A percentile compares a stretch with the other conserved stretches of the same genome.
Evolutionary conservation across 768 basidiomycete genomes (phyloP).

Genomic region (Suillus brevipes): DNA sequence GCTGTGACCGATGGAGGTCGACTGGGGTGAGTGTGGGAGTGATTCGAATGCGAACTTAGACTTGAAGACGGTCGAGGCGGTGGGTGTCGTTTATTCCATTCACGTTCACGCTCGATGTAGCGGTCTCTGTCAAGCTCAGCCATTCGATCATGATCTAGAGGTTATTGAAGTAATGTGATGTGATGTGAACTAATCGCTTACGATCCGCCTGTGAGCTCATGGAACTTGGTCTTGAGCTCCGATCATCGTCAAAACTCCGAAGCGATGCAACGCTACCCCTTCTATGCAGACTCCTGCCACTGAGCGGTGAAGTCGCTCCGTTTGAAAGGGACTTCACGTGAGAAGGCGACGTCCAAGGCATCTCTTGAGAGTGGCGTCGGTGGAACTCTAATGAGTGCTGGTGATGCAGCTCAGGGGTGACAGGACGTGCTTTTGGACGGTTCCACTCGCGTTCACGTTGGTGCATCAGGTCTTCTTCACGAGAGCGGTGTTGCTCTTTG

Average conservation of each 20-base stretch:
- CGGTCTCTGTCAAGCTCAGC: slow-evolving; percentile 45
- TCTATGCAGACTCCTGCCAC: slow-evolving; percentile 19
- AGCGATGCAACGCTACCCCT: slow-evolving; percentile 43
- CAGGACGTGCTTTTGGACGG: slow-evolving; percentile 29
- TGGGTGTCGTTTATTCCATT: slow-evolving; percentile 52
- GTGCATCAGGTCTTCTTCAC: slow-evolving; percentile 31
- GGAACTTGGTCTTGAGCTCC: slow-evolving; percentile 46
- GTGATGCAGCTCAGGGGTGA: slow-evolving; percentile 26
- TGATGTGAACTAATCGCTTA: slow-evolving; percentile 30
- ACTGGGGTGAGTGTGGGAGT: slow-evolving; percentile 36
- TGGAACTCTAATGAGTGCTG: slow-evolving; percentile 30
- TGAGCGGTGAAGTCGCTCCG: slow-evolving; percentile 15
- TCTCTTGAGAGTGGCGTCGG: slow-evolving; percentile 16
- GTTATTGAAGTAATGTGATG: background rate
- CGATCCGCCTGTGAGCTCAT: slow-evolving; percentile 52
- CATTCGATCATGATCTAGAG: slow-evolving; percentile 46
- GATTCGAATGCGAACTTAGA: slow-evolving; percentile 37
- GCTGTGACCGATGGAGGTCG: slow-evolving; percentile 43
- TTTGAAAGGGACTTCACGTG: slow-evolving; percentile 23
- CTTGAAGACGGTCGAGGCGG: slow-evolving; percentile 46
- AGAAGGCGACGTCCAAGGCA: slow-evolving; percentile 18
- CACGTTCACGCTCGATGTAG: slow-evolving; percentile 49
- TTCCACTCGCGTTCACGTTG: slow-evolving; percentile 56
- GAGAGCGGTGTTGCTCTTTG: slow-evolving; percentile 29
- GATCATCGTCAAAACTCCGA: slow-evolving; percentile 41